These are phyloP conservation scores for Diaporthe batatas DNA, from an alignment of 2,329 filamentous ascomycete genomes.

Conservation along the genomic window DNA sequence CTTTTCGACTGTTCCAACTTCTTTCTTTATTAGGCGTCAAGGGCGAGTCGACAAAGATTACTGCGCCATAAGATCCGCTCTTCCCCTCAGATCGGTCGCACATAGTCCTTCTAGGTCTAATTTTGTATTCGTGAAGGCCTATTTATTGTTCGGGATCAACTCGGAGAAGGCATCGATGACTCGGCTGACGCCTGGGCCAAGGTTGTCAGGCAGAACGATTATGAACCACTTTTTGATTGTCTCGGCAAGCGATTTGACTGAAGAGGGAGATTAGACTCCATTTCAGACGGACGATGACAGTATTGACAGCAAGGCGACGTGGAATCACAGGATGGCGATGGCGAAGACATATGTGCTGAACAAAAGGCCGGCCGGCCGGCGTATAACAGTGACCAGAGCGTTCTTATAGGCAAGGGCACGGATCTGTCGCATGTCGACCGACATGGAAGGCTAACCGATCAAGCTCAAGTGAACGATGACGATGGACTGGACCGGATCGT, in stretches of 20 bases:
- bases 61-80: neutral
- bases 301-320: neutral
- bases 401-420: slow-evolving; percentile 11
- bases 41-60: slow-evolving; percentile 11
- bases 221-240: neutral
- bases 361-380: neutral
- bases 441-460: neutral
- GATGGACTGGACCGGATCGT: neutral
- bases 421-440: slow-evolving; percentile 1
- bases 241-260: slow-evolving; percentile 10
- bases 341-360: slow-evolving; percentile 10
- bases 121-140: slow-evolving; percentile 1
- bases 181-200: slow-evolving; percentile 12
- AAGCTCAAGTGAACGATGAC: neutral
- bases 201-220: neutral
- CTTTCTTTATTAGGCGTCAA: neutral
- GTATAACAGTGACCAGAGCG: neutral
- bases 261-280: neutral
- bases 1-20: neutral
- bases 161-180: slow-evolving; percentile 7
- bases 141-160: neutral
- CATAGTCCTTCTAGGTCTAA: neutral
- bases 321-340: slow-evolving; percentile 3
- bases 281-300: neutral
- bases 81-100: neutral